Conservation (phyloP, 2,329 filamentous ascomycete genomes). For the Berkeleyomyces rouxiae region DNA sequence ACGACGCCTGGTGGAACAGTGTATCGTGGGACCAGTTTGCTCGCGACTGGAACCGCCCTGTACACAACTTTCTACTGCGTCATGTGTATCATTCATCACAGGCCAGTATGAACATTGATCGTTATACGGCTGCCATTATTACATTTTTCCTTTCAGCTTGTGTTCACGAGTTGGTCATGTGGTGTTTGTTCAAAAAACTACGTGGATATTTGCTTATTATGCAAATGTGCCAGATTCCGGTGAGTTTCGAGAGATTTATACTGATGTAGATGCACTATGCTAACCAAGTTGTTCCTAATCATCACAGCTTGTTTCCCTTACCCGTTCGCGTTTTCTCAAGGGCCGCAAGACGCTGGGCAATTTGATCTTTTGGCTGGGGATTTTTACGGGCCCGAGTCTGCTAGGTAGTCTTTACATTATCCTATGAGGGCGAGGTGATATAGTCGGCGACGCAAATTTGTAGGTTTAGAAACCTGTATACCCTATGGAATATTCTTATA, state of each 20-base stretch:
- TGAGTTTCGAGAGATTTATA: slow-evolving; percentile 18
- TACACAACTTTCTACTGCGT: slow-evolving; percentile 60
- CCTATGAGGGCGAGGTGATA: slow-evolving; percentile 22
- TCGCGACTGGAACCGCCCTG: slow-evolving; percentile 61
- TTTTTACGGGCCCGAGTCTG: slow-evolving; percentile 61
- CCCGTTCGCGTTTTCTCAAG: slow-evolving; percentile 48
- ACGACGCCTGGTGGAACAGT: slow-evolving; percentile 47
- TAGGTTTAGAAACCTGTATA: neutral
- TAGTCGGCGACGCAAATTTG: neutral
- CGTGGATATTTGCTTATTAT: slow-evolving; percentile 56
- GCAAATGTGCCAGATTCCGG: slow-evolving; percentile 58
- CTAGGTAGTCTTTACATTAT: slow-evolving; percentile 44
- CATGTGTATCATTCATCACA: slow-evolving; percentile 70
- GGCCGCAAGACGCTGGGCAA: slow-evolving; percentile 50
- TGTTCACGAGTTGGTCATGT: slow-evolving; percentile 64
- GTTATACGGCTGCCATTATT: slow-evolving; percentile 54
- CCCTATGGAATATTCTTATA: neutral
- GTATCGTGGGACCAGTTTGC: slow-evolving; percentile 62
- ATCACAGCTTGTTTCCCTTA: slow-evolving; percentile 43
- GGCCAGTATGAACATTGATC: slow-evolving; percentile 52
- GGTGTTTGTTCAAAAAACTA: slow-evolving; percentile 63
- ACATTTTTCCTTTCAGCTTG: slow-evolving; percentile 58
- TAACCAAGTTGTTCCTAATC: neutral
- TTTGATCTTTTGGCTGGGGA: slow-evolving; percentile 59
- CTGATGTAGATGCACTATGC: neutral